Evolutionary conservation across 305 asterid genomes (phyloP), one percentile per base, ranked within the genome.

Genomic region (Fraxinus baroniana): DNA sequence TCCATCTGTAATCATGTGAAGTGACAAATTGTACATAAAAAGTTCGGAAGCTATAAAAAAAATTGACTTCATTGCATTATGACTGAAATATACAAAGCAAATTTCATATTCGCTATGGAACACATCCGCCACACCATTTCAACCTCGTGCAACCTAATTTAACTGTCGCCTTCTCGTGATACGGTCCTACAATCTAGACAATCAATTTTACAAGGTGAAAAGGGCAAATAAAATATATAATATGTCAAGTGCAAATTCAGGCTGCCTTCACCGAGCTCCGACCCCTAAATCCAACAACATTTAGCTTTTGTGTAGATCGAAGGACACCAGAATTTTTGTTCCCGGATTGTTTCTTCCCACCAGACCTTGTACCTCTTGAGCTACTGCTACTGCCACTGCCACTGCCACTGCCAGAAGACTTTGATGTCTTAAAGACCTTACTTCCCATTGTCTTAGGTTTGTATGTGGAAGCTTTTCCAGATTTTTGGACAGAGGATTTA

Each of bases 221-320:
- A 33, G 24, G 36, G n/a, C 71, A 71, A 77, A 62, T 44, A 82
- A 84, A 78, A 18, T 18, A 79, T 78, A 78, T 75, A 49, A 55
- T 82, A 55, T 82, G 86, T 44, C 55, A 12, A 44, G 55, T 77
- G 37, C 30, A 81, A 68, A 55, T 15, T 78, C 57, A n/a, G 5
- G 85, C 78, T 9, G 90, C 87, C 84, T 90, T 94, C 75, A 78
- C 87, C 1, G 95, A 88, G 80, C 96, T 93, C 46, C 94, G 88
- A 18, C 98, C 99, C 89, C 98, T 93, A 66, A 97, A 97, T 84
- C 98, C 99, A 62, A 93, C 98, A 28, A 96, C 99, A 76, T 87
- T 89, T 83, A 96, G 90, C 89, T 95, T 94, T 32, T 92, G 78
- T 15, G 88, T 79, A 62, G 95, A 86, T 78, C 46, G 80, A 7